These are phyloP conservation scores for Acanthamoeba quina DNA, from an alignment of 208 protist species.

Conservation along the genomic window DNA sequence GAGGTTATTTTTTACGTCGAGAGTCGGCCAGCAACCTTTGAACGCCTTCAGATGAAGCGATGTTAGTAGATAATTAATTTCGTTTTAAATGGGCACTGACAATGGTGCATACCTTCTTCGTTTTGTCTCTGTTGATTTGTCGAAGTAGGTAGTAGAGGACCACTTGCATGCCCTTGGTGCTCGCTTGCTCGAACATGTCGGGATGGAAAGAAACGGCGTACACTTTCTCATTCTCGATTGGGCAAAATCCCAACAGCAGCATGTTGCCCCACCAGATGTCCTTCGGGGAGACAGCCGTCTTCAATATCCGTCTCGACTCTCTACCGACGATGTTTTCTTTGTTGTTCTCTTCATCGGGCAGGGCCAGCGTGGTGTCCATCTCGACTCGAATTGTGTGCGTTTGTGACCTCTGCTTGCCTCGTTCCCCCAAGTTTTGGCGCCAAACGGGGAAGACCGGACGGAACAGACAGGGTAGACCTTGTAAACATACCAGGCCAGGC, in stretches of 20 bases:
- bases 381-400: neutral
- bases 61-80: neutral
- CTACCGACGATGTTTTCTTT: neutral
- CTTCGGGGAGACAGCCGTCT: neutral
- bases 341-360: slow-evolving; percentile 2
- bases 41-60: neutral
- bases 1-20: slow-evolving; percentile 7
- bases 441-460: slow-evolving; percentile 7
- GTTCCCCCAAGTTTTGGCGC: neutral
- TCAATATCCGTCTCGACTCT: neutral
- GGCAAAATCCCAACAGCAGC: slow-evolving; percentile 47
- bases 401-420: neutral
- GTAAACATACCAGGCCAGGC: too few species aligned
- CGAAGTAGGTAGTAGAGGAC: slow-evolving; percentile 43
- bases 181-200: slow-evolving; percentile 59
- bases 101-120: slow-evolving; percentile 15
- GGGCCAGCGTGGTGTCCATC: slow-evolving; percentile 32
- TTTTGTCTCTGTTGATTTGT: neutral
- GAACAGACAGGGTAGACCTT: too few species aligned
- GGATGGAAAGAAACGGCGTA: neutral
- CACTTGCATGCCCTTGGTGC: slow-evolving; percentile 67
- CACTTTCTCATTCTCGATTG: slow-evolving; percentile 11
- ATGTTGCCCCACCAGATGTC: slow-evolving; percentile 62
- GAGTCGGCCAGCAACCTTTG: slow-evolving; percentile 45
- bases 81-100: too few species aligned